Evolutionary conservation across 306 rosid genomes (phyloP), one percentile per base, ranked within the genome.

Genomic region (Fagus crenata): DNA sequence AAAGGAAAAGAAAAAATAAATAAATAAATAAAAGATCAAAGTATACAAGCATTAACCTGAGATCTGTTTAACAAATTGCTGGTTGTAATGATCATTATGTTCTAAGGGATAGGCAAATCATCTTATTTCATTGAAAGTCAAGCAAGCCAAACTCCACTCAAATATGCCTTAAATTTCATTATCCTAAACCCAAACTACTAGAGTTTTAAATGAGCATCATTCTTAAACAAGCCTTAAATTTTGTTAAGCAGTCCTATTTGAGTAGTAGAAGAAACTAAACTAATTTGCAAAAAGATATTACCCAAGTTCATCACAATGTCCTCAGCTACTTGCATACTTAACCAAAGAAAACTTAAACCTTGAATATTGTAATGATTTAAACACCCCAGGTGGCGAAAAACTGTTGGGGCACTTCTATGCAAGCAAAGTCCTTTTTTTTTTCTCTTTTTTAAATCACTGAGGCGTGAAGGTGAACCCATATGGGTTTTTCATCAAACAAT

Each of bases 401-500:
- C 28, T 22, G 28, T 22, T 22, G 28, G 28, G 28, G 28, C 28
- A 22, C 28, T 22, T 22, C 28, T 22, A 22, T 22, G 28, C 28
- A 22, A 22, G 28, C 28, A 22, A 22, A 22, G 28, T 22, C 28
- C 28, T 22, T 22, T 22, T 22, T n/a, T n/a, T 22, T 22, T 22
- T 22, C 28, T 22, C 28, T 22, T 22, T 22, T 22, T 22, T 1
- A 8, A 7, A 43, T 43, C 14, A 60, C 0, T 13, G 28, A 63
- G 5, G 33, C 28, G 13, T 9, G 13, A 81, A 9, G 28, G 28
- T 22, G 28, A 22, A 63, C 59, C 39, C 69, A 32, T 15, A 28
- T 33, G 12, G 12, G 64, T 22, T 40, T 59, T 60, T 2, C 71
- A 40, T 74, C 80, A 69, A 78, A 28, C 80, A 82, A 4, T 1